Base-by-base conservation (phyloP, 352 stramenopile species). In the Pythium grandisporangium region DNA sequence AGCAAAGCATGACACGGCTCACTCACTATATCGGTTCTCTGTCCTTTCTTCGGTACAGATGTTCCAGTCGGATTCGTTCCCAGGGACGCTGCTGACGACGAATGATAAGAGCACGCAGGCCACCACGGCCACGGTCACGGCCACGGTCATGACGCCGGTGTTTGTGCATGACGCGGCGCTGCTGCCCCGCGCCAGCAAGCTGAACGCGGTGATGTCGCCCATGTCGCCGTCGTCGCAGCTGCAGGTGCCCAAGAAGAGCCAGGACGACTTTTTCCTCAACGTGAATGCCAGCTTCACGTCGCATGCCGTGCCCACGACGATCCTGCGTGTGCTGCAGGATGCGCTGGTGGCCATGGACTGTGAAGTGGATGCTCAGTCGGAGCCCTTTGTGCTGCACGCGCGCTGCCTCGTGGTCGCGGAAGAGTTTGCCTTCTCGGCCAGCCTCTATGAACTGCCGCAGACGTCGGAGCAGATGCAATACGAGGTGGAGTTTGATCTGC, bases 371-470 rank as follows among this genome's bases (percentile, higher is more conserved):
- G 37, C 58, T 11, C 44, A 65, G 35, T 54, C 60, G 38, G 40
- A 45, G 5, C 85, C 67, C 69, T 61, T 61, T 6, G 44, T 85
- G 10, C n/a, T n/a, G n/a, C 45, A 58, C 17, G 75, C 69, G 16
- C 58, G 50, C 38, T 78, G 70, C 56, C 45, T 89, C 8, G 72
- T 73, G 41, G 72, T 86, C 11, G 75, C 70, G 2, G 72, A 89
- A 39, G 63, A 81, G 47, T 65, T 89, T n/a, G 48, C 40, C 13
- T 82, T 89, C 50, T 55, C 45, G 13, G 53, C 86, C 42, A 48
- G 63, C 20, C 54, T 89, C 44, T 63, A 60, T 29, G 63, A 78
- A 39, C 40, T 71, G 19, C 46, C 46, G n/a, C 30, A 42, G 29
- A 30, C 40, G 5, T 32, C 38, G 5, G 30, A 30, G 13, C 54